phyloP scores from a whole-genome alignment of 2,329 filamentous ascomycete genomes.

The Ophiocordyceps australis region DNA sequence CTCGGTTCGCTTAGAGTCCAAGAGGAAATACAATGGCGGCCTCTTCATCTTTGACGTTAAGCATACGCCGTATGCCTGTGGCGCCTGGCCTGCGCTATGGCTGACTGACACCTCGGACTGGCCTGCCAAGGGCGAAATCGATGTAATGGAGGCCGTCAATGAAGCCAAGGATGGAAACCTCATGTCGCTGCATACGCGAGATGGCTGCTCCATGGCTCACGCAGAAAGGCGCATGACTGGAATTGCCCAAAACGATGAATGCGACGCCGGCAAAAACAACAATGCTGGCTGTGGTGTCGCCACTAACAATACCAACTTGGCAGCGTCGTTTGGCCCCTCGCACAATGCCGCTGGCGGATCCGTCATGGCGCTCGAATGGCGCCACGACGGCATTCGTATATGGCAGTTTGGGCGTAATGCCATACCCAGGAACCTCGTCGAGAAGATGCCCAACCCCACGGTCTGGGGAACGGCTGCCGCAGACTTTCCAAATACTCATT shows the following conservation, averaged over 20 bases:
- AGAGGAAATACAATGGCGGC: constrained; percentile 37
- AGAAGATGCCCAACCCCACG: constrained; percentile 35
- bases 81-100: constrained; percentile 50
- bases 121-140: constrained; percentile 47
- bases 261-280: constrained; percentile 27
- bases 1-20: constrained; percentile 45
- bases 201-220: constrained; percentile 30
- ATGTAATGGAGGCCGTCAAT: constrained; percentile 42
- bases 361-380: constrained; percentile 42
- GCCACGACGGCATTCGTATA: constrained; percentile 39
- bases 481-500: constrained; percentile 46
- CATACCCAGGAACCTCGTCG: constrained; percentile 32
- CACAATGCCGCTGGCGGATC: constrained; percentile 38
- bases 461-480: constrained; percentile 43
- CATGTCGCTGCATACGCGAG: constrained; percentile 39
- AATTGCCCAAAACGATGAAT: constrained; percentile 20
- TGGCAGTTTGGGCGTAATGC: constrained; percentile 36
- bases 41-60: constrained; percentile 51
- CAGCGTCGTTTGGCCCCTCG: constrained; percentile 30
- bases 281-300: constrained; percentile 41
- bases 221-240: constrained; percentile 37
- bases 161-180: constrained; percentile 33
- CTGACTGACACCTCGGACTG: constrained; percentile 40
- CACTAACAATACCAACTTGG: constrained; percentile 12
- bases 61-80: constrained; percentile 45